Evolutionary conservation across 2,329 filamentous ascomycete species (phyloP).

Genomic region (Phoma sp.): DNA sequence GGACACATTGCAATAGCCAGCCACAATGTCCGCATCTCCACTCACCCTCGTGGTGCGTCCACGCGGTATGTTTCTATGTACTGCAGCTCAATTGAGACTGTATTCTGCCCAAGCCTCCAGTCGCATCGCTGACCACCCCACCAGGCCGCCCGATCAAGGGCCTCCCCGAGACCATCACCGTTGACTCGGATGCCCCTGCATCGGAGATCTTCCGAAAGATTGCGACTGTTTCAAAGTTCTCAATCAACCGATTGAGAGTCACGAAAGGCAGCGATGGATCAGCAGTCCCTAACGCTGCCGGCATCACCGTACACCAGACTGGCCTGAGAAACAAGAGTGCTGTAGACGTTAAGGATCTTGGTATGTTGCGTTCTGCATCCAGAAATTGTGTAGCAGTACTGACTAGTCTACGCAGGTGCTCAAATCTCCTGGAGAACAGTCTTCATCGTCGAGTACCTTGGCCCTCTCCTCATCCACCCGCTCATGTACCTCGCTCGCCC

Average conservation of each 20-base stretch:
- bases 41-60: conserved; percentile 55
- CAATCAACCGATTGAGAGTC: conserved; percentile 66
- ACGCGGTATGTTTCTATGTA: conserved; percentile 46
- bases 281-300: conserved; percentile 61
- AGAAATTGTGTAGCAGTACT: not conserved
- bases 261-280: conserved; percentile 69
- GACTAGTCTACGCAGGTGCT: conserved; percentile 62
- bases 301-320: conserved; percentile 60
- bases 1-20: conserved; percentile 5
- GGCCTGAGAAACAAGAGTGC: conserved; percentile 65
- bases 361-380: conserved; percentile 55
- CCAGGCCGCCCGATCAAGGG: conserved; percentile 67
- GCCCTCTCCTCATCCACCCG: conserved; percentile 86
- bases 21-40: conserved; percentile 51
- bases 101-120: conserved; percentile 8
- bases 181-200: conserved; percentile 59
- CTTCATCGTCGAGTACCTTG: conserved; percentile 93
- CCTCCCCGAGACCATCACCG: conserved; percentile 63
- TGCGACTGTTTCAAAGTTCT: conserved; percentile 60
- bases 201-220: conserved; percentile 65
- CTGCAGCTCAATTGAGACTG: conserved; percentile 5
- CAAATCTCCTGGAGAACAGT: conserved; percentile 94
- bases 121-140: conserved; percentile 5
- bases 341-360: conserved; percentile 90
- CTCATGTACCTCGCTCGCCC: conserved; percentile 74